Evolutionary conservation across 139 green algal species (phyloP), one percentile per base, ranked within the genome.

Genomic region (Ettlia oleoabundans): DNA sequence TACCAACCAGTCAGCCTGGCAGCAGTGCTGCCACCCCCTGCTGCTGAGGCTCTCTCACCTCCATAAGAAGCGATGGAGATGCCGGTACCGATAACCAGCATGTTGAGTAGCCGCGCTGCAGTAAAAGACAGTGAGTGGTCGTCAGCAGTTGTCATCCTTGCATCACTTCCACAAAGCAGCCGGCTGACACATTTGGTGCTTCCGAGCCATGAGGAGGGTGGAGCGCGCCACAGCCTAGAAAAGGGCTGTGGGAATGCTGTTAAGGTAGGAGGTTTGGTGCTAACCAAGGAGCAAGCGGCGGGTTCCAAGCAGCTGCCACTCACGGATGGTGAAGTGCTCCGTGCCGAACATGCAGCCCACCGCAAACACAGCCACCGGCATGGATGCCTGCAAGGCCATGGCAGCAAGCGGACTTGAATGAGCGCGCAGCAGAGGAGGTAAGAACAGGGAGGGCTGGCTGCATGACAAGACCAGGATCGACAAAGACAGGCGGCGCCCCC

Each of bases 331-430:
- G 69, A 88, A 91, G 35, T 83, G 87, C 58, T 94, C 91, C 19
- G 79, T 90, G 51, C 83, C 76, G 37, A 91, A 86, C 10, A 53
- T 51, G 62, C 84, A 87, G 30, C 89, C 87, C 10, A 92, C 79
- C 3, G 73, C 26, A 70, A 92, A 94, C 8, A 93, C 89, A 1
- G 87, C 78, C 28, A 90, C 88, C 0, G 91, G 89, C 88, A 93
- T 93, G 21, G 90, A 70, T 2, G 89, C 89, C 73, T 95, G 92
- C 41, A 88, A 82, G 83, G 89, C 85, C 51, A 91, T 86, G 62
- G 89, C 90, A 82, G 92, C 89, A 24, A 87, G 89, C 3, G 90
- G 26, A 67, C 21, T 47, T 63, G 47, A 28, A 9, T 1, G 13
- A 43, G 69, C 41, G n/a, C 30, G 42, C 70, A 18, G 41, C 41